Percentiles rank a stretch among this genome's conserved stretches.
Evolutionary conservation across 345 rosid genomes (phyloP).

Genomic region (Noccaea bulbosa): DNA sequence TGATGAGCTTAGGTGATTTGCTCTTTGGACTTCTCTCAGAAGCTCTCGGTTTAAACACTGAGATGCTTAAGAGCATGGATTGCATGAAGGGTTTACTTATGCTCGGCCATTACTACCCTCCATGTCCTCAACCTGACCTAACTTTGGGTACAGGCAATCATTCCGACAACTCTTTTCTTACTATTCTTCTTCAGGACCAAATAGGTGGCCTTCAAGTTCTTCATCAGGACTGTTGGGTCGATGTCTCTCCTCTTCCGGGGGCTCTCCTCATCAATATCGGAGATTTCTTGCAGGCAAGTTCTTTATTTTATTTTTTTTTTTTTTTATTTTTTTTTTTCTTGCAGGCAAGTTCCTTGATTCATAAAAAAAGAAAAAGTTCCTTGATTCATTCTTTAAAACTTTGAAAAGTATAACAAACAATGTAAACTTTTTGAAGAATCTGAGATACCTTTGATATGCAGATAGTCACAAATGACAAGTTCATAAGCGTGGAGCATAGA

Average conservation of each 20-base stretch:
- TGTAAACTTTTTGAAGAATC: not conserved
- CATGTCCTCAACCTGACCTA: constrained; percentile 55
- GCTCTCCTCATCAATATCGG: constrained; percentile 13
- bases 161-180: constrained; percentile 39
- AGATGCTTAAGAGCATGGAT: no score
- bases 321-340: not conserved
- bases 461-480: constrained; percentile 47
- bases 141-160: constrained; percentile 38
- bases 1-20: no score
- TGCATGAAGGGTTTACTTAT: no score
- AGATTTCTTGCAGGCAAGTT: constrained; percentile 19
- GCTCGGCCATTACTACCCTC: constrained; percentile 44
- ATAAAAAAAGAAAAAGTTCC: no score
- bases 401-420: not conserved
- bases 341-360: not conserved
- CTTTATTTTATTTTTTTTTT: no score
- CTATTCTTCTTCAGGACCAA: constrained; percentile 48
- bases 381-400: not conserved
- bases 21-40: no score
- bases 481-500: constrained; percentile 27
- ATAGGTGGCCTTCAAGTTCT: constrained; percentile 42
- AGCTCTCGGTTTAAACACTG: no score
- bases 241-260: constrained; percentile 14
- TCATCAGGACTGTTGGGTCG: constrained; percentile 29
- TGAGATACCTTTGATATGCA: constrained; percentile 10